phyloP scores from a whole-genome alignment of 148 eudicot species.

The Simmondsia chinensis region DNA sequence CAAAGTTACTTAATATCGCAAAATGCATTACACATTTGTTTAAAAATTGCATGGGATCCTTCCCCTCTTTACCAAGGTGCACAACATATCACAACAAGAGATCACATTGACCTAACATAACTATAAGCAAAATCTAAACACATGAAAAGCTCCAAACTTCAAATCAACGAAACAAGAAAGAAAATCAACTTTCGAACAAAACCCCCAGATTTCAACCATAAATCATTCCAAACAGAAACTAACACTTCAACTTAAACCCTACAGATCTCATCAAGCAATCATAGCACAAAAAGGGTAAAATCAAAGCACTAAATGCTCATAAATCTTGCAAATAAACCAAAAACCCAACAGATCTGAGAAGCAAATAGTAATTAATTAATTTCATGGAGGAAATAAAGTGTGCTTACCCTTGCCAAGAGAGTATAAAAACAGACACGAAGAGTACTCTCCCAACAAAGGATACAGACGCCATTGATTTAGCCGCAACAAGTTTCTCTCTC shows the following conservation, averaged over 20 bases:
- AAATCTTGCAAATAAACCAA: not conserved
- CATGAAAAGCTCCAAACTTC: not conserved
- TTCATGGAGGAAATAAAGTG: not conserved
- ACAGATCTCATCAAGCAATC: not conserved
- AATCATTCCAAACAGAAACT: not conserved
- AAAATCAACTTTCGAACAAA: not conserved
- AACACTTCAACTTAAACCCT: conserved; percentile 3
- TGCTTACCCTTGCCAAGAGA: conserved; percentile 77
- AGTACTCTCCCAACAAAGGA: conserved; percentile 70
- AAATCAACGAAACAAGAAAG: not conserved
- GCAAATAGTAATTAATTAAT: not conserved
- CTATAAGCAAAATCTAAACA: not conserved
- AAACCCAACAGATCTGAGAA: conserved; percentile 23
- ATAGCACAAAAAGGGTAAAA: not conserved
- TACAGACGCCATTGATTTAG: conserved; percentile 45
- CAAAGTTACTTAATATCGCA: too few species aligned
- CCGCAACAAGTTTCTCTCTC: not conserved
- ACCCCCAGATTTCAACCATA: not conserved
- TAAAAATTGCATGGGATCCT: too few species aligned
- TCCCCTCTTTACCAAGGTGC: too few species aligned
- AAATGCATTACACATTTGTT: too few species aligned
- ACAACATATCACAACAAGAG: too few species aligned
- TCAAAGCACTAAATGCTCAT: not conserved
- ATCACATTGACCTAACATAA: too few species aligned
- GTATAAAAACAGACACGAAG: conserved; percentile 66